Conservation (phyloP, 257 asterid genomes). For the Nicotiana sylvestris region DNA sequence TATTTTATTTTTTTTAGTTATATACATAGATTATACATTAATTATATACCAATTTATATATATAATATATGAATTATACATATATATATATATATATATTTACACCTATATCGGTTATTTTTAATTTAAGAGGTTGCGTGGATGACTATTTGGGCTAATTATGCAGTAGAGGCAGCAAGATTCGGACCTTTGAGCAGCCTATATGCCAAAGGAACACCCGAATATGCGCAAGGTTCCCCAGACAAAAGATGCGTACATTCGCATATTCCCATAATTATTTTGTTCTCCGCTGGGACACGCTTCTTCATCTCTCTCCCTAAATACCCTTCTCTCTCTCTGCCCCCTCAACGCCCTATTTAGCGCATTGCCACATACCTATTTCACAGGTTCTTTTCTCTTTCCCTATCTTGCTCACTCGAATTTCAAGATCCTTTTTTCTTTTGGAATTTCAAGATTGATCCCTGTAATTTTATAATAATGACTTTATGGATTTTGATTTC, state of each 20-base stretch:
- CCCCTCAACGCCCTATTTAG: background rate
- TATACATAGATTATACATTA: too few species aligned
- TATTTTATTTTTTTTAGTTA: too few species aligned
- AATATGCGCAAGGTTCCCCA: background rate
- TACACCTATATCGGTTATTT: too few species aligned
- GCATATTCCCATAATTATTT: background rate
- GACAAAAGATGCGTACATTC: slow-evolving; percentile 6
- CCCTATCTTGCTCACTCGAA: background rate
- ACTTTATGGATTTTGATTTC: background rate
- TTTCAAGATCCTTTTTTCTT: background rate
- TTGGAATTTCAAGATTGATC: background rate
- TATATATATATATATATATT: too few species aligned
- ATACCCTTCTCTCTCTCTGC: background rate
- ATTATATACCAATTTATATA: too few species aligned
- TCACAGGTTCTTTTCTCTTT: background rate
- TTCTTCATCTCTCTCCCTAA: background rate
- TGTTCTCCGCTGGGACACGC: background rate
- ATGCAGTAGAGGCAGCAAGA: background rate
- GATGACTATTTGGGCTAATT: too few species aligned
- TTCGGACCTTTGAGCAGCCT: background rate
- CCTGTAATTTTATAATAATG: background rate
- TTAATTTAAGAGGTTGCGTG: too few species aligned
- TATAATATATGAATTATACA: too few species aligned
- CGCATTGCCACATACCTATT: background rate
- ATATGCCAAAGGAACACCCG: background rate